These are phyloP conservation scores for Conoideocrella luteorostrata DNA, from an alignment of 2,329 filamentous ascomycete genomes.

Conservation along the genomic window DNA sequence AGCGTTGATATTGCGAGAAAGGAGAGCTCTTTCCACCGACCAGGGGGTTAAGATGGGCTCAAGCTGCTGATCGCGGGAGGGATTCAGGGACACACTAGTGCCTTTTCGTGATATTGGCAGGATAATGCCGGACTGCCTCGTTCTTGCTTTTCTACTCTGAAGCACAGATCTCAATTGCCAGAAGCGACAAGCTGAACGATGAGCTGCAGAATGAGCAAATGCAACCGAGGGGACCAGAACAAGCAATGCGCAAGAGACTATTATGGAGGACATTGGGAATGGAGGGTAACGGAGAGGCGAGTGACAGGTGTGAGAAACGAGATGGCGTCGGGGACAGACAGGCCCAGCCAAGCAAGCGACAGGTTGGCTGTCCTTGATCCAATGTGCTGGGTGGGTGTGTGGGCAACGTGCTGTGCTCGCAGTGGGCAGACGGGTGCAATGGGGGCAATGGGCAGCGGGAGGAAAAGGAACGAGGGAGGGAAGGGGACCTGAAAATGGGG, in stretches of 20 bases:
- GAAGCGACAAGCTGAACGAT: conserved; percentile 1
- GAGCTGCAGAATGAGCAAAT: conserved; percentile 7
- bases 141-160: not conserved
- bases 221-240: conserved; percentile 6
- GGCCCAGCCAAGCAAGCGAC: too few relatives aligned
- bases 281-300: conserved; percentile 12
- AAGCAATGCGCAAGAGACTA: not conserved
- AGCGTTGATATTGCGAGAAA: conserved; percentile 32
- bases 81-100: conserved; percentile 23
- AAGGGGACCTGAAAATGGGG: conserved; percentile 4
- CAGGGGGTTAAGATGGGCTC: conserved; percentile 17
- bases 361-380: too few relatives aligned
- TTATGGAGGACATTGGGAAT: conserved; percentile 1
- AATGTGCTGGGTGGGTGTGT: not conserved
- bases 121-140: not conserved
- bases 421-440: too few relatives aligned
- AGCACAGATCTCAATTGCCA: not conserved
- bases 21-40: conserved; percentile 13
- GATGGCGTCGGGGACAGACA: not conserved
- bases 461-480: not conserved
- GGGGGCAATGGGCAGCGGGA: not conserved
- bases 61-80: conserved; percentile 28
- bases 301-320: not conserved
- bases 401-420: not conserved
- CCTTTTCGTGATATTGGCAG: conserved; percentile 4